Evolutionary conservation across 805 yeast species (phyloP), one percentile per base, ranked within the genome.

Genomic region (Saccharomycopsis guyanensis): DNA sequence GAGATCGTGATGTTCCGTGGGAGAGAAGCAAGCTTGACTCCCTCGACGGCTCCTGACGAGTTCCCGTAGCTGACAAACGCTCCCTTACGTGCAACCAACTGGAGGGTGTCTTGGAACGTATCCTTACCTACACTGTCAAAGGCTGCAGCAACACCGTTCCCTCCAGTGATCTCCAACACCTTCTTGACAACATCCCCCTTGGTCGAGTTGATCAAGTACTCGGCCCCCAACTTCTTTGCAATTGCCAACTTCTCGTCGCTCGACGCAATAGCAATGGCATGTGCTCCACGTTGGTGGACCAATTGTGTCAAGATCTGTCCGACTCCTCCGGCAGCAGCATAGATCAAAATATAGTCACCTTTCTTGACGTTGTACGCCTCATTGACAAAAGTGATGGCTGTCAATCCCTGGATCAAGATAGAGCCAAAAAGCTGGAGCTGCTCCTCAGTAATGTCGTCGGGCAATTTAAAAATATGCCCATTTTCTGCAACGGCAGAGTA

Each of bases 281-380:
- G 80, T 3, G 88, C 96, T 18, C 95, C 95, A 41, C 66, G 69
- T 20, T 64, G 57, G 25, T 70, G 62, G 42, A 82, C 63, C 63
- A 88, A 66, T 61, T 88, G 96, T 42, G 71, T 68, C 45, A 87
- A 66, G 16, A 86, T 55, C 43, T 76, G 71, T 3, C 97, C 97
- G 42, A 86, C 91, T 47, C 97, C 96, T 39, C 97, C 97, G 2
- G 97, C 96, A 5, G 96, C 96, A 3, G 97, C 97, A 68, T 88
- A 86, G 22, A 86, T 80, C 40, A 89, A 69, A 38, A 84, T 73
- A 55, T 64, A 72, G 49, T 91, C 96, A 44, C 78, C 89, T 59
- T 73, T 67, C 55, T 85, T 60, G 34, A 86, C 83, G 1, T 70
- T 57, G 58, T 84, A 77, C 1, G 93, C 75, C 52, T 84, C 87